Evolutionary conservation across 805 yeast species (phyloP).

Genomic region (Schizosaccharomyces japonicus): DNA sequence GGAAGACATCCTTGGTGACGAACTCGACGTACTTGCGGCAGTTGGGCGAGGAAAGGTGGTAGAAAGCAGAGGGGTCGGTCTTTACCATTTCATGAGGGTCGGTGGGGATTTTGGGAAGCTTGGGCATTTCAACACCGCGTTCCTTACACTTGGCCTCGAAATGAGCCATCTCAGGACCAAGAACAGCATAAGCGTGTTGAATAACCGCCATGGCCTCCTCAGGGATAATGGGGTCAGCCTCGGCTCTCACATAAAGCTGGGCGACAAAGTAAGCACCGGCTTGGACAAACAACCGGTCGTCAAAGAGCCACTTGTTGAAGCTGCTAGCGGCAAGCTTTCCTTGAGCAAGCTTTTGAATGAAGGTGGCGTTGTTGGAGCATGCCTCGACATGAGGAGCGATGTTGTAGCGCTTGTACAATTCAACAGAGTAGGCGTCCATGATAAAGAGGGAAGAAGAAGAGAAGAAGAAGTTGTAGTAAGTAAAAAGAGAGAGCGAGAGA

Average conservation of each 20-base stretch:
- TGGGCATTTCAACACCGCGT: not conserved
- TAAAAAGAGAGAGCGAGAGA: no score
- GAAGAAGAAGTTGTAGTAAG: no score
- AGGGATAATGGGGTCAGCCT: not conserved
- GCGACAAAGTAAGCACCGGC: not conserved
- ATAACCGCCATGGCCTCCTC: not conserved
- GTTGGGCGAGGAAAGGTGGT: not conserved
- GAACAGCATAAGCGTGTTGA: not conserved
- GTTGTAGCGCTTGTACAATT: not conserved
- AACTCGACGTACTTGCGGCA: not conserved
- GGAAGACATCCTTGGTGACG: not conserved
- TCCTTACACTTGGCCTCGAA: not conserved
- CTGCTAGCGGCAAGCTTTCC: not conserved
- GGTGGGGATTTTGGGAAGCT: not conserved
- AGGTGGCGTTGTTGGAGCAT: not conserved
- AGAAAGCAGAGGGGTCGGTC: not conserved
- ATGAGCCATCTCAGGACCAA: not conserved
- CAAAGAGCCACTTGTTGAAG: not conserved
- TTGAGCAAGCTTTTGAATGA: not conserved
- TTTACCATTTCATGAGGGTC: not conserved
- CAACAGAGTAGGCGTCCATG: not conserved
- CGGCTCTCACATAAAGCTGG: no score
- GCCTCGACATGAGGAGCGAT: not conserved
- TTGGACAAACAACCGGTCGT: not conserved
- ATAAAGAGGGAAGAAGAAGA: no score